Evolutionary conservation across 768 basidiomycete species (phyloP), one percentile per base, ranked within the genome.

Genomic region (Leccinellum rugosiceps): DNA sequence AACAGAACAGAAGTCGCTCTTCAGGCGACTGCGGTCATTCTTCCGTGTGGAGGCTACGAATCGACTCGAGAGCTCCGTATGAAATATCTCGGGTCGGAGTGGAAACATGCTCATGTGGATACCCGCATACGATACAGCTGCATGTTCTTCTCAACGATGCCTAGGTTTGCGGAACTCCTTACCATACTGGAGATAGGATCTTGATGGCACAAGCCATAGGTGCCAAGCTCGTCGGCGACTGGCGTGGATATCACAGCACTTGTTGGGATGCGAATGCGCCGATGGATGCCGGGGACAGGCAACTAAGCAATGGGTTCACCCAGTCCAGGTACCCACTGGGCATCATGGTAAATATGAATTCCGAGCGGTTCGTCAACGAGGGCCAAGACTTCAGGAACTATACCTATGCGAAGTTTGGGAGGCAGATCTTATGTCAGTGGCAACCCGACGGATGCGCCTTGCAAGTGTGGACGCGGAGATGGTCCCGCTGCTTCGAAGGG

Each of bases 281-380:
- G 1, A 57, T 69, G 19, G 73, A 83, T 31, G 65, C 72, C 17
- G 86, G 87, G 19, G 76, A 83, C 55, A 81, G 85, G 50, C 74
- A 75, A 48, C 68, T 86, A 54, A 86, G 83, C 56, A 88, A 90
- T 66, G 85, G 86, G 60, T 86, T 77, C 68, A 88, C 87, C 7
- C 88, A 88, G 69, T 87, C 86, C 11, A 84, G 87, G 1, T 88
- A 88, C 64, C 86, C 87, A 3, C 73, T 87, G 10, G 86, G 87
- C 2, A 76, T 89, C 58, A 88, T 87, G 86, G 69, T 87, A 25
- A 89, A 87, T 63, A 64, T 75, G 0, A 58, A 69, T 2, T 87
- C 87, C 4, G 60, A 69, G 52, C 77, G 87, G 15, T 89, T 88
- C 61, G 86, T 87, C 35, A 85, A 89, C 59, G 87, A 88, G 69